phyloP scores from a whole-genome alignment of 208 protist species.

The Trypanosoma lewisi region DNA sequence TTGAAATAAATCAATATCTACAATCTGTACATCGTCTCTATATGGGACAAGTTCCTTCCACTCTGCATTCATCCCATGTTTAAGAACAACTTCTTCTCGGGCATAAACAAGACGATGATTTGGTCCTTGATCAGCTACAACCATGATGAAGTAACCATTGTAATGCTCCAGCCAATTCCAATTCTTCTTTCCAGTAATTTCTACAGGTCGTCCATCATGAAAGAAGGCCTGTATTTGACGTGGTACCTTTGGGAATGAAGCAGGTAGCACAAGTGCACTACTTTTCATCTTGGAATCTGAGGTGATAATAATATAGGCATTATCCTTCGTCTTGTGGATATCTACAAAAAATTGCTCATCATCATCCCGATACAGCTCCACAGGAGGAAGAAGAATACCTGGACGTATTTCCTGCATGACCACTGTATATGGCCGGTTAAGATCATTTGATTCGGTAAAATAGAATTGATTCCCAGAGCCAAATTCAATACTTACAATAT shows the following conservation, averaged over 20 bases:
- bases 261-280: conserved; percentile 70
- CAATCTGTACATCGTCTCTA: conserved; percentile 77
- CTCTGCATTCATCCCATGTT: conserved; percentile 43
- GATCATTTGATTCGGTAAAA: conserved; percentile 88
- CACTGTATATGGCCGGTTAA: conserved; percentile 82
- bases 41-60: conserved; percentile 90
- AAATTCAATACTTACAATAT: conserved; percentile 92
- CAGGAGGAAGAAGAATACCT: conserved; percentile 74
- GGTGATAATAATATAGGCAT: conserved; percentile 78
- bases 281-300: conserved; percentile 87
- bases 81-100: conserved; percentile 79
- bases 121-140: conserved; percentile 76
- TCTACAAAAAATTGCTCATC: conserved; percentile 91
- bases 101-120: conserved; percentile 83
- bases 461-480: conserved; percentile 82
- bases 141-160: conserved; percentile 83
- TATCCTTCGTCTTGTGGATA: conserved; percentile 87
- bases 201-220: conserved; percentile 55
- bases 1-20: conserved; percentile 87
- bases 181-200: conserved; percentile 70
- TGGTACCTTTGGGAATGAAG: conserved; percentile 83
- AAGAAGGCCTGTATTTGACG: conserved; percentile 67
- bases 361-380: conserved; percentile 86
- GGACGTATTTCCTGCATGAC: conserved; percentile 90
- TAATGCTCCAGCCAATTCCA: conserved; percentile 92